These are phyloP conservation scores for Mycena filopes DNA, from an alignment of 768 basidiomycete genomes.

Conservation along the genomic window DNA sequence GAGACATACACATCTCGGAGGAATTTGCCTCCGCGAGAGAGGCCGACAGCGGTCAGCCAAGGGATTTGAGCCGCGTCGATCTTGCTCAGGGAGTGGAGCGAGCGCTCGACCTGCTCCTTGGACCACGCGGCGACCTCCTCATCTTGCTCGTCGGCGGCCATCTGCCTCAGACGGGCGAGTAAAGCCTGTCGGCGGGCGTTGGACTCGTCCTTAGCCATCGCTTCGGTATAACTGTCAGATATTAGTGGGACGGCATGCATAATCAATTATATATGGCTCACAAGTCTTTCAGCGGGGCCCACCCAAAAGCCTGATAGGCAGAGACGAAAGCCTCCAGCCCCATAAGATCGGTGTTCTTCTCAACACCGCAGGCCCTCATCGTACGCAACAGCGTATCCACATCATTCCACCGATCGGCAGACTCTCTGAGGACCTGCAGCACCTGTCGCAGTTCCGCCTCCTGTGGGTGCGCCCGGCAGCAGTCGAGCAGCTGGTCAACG, in stretches of 20 bases:
- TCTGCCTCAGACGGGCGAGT: slow-evolving; percentile 12
- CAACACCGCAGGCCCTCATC: slow-evolving; percentile 18
- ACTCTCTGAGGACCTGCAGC: slow-evolving; percentile 21
- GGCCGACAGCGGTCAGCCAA: slow-evolving; percentile 1
- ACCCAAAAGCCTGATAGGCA: slow-evolving; percentile 31
- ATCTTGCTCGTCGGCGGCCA: slow-evolving; percentile 19
- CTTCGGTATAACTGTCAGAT: neutral
- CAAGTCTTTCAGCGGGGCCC: slow-evolving; percentile 28
- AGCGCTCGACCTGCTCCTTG: neutral
- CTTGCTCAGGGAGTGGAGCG: slow-evolving; percentile 13
- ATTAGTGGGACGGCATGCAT: neutral
- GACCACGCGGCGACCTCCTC: slow-evolving; percentile 20
- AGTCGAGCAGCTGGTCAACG: neutral
- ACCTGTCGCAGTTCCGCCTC: neutral
- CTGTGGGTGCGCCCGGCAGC: slow-evolving; percentile 5
- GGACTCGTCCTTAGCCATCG: slow-evolving; percentile 23
- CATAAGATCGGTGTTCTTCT: slow-evolving; percentile 19
- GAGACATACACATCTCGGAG: slow-evolving; percentile 16
- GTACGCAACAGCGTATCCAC: slow-evolving; percentile 16
- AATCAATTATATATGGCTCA: neutral
- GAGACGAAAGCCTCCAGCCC: slow-evolving; percentile 31
- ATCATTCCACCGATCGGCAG: slow-evolving; percentile 30
- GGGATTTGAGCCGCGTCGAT: slow-evolving; percentile 14
- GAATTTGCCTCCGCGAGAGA: slow-evolving; percentile 15
- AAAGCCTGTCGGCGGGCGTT: slow-evolving; percentile 15